Evolutionary conservation across 192 early-diverging fungal genomes (phyloP).

Genomic region (Haplosporangium gracile): DNA sequence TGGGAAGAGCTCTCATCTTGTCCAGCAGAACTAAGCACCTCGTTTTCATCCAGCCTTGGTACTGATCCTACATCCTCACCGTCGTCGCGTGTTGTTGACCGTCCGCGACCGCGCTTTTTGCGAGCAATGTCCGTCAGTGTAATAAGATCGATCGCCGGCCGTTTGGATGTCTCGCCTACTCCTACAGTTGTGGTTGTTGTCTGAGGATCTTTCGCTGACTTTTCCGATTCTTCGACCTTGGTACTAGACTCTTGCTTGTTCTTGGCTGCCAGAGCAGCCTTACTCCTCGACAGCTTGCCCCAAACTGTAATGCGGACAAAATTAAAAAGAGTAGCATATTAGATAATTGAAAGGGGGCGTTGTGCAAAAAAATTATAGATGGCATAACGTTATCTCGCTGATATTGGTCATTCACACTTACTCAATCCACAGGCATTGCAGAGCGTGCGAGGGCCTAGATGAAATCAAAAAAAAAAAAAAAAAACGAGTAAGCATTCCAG

Average conservation of each 20-base stretch:
- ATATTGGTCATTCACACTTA: constrained; percentile 16
- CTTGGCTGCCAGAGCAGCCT: constrained; percentile 36
- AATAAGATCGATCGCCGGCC: not conserved
- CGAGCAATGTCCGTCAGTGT: not conserved
- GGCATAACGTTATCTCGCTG: not conserved
- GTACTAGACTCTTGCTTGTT: constrained; percentile 3
- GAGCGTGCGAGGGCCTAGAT: constrained; percentile 46
- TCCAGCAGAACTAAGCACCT: not conserved
- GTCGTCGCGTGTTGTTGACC: not conserved
- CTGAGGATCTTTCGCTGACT: not conserved
- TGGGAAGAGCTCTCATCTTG: not conserved
- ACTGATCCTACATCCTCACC: not conserved
- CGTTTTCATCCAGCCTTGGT: not conserved
- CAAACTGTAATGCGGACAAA: constrained; percentile 26
- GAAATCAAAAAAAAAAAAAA: not conserved
- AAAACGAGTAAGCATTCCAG: not conserved
- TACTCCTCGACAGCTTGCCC: constrained; percentile 52
- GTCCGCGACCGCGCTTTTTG: not conserved
- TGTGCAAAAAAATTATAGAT: not conserved
- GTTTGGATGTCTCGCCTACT: not conserved
- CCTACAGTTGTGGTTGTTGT: not conserved
- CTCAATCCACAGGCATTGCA: constrained; percentile 55
- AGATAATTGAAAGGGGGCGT: not conserved
- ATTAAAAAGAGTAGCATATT: not conserved
- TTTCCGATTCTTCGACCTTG: constrained; percentile 7